These are phyloP conservation scores for Lactarius evosmus DNA, from an alignment of 768 basidiomycete species.

Conservation along the genomic window DNA sequence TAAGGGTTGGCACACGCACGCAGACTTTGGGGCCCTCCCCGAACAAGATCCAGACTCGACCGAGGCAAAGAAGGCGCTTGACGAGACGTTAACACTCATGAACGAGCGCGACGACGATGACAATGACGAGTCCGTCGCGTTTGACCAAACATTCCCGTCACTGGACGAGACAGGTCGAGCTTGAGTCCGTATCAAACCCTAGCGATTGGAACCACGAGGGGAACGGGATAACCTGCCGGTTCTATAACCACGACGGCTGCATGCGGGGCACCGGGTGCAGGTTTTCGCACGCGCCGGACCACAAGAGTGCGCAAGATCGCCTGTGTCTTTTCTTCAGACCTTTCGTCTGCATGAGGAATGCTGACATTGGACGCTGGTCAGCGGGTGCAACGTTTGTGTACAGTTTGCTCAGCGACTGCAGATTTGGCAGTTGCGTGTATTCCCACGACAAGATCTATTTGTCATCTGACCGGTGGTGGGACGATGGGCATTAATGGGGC, in stretches of 20 bases:
- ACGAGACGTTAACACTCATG: constrained; percentile 8
- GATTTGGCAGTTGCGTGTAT: constrained; percentile 45
- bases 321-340: constrained; percentile 39
- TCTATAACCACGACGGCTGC: constrained; percentile 56
- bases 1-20: background rate
- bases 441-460: constrained; percentile 47
- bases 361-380: constrained; percentile 30
- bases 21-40: constrained; percentile 36
- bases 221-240: constrained; percentile 51
- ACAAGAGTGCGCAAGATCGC: constrained; percentile 52
- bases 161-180: constrained; percentile 36
- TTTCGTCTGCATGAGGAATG: background rate
- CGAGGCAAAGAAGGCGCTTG: constrained; percentile 29
- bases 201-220: constrained; percentile 53
- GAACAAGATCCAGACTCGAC: constrained; percentile 32
- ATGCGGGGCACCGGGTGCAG: constrained; percentile 40
- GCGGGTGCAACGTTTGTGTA: constrained; percentile 53
- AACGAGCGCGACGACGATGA: constrained; percentile 1
- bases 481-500: background rate
- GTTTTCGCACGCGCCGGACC: constrained; percentile 54
- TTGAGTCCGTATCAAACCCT: constrained; percentile 48
- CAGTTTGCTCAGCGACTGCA: constrained; percentile 42
- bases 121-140: constrained; percentile 9
- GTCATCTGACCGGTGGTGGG: constrained; percentile 48
- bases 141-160: constrained; percentile 25